Base-by-base conservation (phyloP, 371 early-diverging fungal species). In the Saksenaea oblongispora region DNA sequence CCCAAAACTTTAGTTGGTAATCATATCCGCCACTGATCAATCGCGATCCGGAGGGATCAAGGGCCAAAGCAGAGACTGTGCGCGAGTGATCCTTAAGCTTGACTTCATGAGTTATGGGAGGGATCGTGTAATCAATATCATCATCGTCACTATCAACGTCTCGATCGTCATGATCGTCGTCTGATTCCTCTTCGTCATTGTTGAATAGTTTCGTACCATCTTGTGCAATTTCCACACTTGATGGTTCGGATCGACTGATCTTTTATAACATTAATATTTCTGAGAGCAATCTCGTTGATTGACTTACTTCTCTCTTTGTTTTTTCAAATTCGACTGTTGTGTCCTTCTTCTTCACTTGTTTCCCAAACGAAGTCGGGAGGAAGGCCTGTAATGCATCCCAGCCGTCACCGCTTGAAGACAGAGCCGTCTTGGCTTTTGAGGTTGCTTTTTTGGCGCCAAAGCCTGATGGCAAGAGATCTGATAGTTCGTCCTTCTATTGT, bases 1-100 rank as follows among this genome's bases (percentile, higher is more conserved):
- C 95, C 95, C 96, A 98, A 47, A 96, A 79, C 57, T 90, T 91
- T 34, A 96, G 69, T 39, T 85, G 84, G 57, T 91, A 89, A 66
- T 95, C 95, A 59, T 93, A 90, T 14, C 91, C 84, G 51, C 95
- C 97, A 2, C 91, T 87, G 17, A 90, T 83, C 8, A 96, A 72
- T n/a, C 91, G 74, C 4, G 89, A 79, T 2, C 96, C 96, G 3
- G 94, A 76, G 8, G 95, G 89, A 65, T 98, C 96, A 42, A 96
- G 75, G 0, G 92, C 78, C 27, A 97, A 73, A 2, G 95, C 89
- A 0, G 94, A 88, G 3, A 94, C 91, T 1, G 93, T 84, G 74
- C 86, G 87, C 51, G 69, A 63, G 63, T 93, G 93, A 67, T 90
- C 91, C 55, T 78, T 80, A 14, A 93, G 67, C 37, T 75, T 75